Evolutionary conservation across 2,329 filamentous ascomycete species (phyloP).

Genomic region (Leptographium wingfieldii): DNA sequence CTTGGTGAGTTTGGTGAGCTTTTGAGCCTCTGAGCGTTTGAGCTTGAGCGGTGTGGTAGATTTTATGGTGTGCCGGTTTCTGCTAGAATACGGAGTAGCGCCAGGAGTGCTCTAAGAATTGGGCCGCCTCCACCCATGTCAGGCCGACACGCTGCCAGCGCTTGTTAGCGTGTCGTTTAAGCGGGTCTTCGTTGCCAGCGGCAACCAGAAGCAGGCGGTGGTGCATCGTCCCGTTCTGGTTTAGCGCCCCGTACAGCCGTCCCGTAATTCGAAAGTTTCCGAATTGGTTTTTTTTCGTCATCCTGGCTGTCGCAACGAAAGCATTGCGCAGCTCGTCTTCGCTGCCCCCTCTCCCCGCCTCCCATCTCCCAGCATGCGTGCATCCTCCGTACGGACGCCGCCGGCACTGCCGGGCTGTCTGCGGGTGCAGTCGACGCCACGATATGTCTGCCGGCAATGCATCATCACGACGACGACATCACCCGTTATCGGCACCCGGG

Average conservation of each 20-base stretch:
- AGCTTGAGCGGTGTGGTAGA: not conserved
- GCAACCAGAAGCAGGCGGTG: not conserved
- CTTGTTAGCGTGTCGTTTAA: not conserved
- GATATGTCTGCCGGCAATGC: conserved; percentile 41
- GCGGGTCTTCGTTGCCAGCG: conserved; percentile 2
- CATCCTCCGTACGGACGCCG: conserved; percentile 4
- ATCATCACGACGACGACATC: conserved; percentile 8
- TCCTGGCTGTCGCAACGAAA: not conserved
- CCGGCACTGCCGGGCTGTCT: not conserved
- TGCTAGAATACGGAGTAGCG: not conserved
- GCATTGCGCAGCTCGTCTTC: not conserved
- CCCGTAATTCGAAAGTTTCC: not conserved
- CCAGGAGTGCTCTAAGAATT: not conserved
- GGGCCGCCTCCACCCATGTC: not conserved
- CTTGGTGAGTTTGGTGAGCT: not conserved
- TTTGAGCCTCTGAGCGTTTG: not conserved
- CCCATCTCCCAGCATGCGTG: conserved; percentile 5
- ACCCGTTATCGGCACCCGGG: conserved; percentile 17
- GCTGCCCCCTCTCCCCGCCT: not conserved
- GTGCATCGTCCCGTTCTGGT: not conserved
- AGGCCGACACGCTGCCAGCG: not conserved
- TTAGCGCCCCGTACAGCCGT: not conserved
- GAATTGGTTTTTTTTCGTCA: not conserved
- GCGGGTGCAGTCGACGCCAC: conserved; percentile 12
- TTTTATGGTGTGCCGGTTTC: not conserved